Evolutionary conservation across 1,284 basidiomycete species (phyloP).

Genomic region (Fistulinella cinereoalba): DNA sequence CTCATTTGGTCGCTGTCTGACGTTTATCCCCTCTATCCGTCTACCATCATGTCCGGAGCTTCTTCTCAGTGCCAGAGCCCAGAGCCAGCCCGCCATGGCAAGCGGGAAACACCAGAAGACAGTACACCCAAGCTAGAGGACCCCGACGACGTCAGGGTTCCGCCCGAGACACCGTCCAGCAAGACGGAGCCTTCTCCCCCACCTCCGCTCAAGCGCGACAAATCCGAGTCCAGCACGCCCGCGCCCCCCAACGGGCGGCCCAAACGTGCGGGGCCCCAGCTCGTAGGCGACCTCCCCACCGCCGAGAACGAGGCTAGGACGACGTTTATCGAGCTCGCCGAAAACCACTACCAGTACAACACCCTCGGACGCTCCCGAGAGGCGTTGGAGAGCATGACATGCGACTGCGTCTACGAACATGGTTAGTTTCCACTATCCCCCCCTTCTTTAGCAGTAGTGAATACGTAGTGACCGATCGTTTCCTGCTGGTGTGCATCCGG

Average conservation of each 20-base stretch:
- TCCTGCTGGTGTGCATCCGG: constrained; percentile 15
- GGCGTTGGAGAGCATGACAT: constrained; percentile 88
- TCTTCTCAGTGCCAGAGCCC: constrained; percentile 27
- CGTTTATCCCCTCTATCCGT: constrained; percentile 12
- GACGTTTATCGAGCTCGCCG: constrained; percentile 72
- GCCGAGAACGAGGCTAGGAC: constrained; percentile 73
- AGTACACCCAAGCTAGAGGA: constrained; percentile 19
- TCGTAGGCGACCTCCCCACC: constrained; percentile 75
- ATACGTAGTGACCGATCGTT: constrained; percentile 25
- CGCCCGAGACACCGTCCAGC: constrained; percentile 30
- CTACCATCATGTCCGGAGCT: constrained; percentile 35
- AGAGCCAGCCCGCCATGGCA: constrained; percentile 12
- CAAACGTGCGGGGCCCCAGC: constrained; percentile 47
- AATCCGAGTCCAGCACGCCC: constrained; percentile 33
- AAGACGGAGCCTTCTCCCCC: constrained; percentile 29
- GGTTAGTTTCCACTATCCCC: constrained; percentile 56
- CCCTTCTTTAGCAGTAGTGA: constrained; percentile 23
- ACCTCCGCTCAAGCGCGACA: constrained; percentile 25
- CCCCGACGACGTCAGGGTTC: constrained; percentile 25
- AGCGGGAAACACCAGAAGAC: constrained; percentile 14
- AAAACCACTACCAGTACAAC: constrained; percentile 88
- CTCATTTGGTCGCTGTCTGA: constrained; percentile 23
- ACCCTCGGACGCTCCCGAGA: constrained; percentile 85
- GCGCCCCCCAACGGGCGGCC: constrained; percentile 28
- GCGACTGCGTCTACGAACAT: constrained; percentile 83